Percentiles rank a stretch among this genome's conserved stretches.
Evolutionary conservation across 1,139 yeast genomes (phyloP).

Genomic region (Geotrichum klebahnii): DNA sequence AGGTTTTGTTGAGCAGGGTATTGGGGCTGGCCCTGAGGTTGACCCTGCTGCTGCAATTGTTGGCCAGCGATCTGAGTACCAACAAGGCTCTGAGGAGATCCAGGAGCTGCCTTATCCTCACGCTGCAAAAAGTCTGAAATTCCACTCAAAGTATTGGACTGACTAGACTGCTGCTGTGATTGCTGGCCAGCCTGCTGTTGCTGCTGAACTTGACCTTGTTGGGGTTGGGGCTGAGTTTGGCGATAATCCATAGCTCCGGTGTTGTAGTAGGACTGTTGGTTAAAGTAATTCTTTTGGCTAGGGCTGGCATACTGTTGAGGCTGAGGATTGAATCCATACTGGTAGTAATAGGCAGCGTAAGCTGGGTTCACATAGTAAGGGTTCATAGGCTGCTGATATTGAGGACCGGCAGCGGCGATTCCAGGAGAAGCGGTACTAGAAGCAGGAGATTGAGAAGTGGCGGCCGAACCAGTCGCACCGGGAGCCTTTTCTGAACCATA

Average conservation of each 20-base stretch:
- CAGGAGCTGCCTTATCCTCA: slow-evolving; percentile 32
- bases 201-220: slow-evolving; percentile 1
- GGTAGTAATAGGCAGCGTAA: slow-evolving; percentile 35
- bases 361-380: slow-evolving; percentile 34
- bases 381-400: slow-evolving; percentile 30
- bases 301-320: slow-evolving; percentile 28
- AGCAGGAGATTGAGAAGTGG: slow-evolving; percentile 23
- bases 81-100: slow-evolving; percentile 29
- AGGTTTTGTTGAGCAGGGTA: slow-evolving; percentile 33
- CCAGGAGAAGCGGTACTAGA: slow-evolving; percentile 26
- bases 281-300: slow-evolving; percentile 31
- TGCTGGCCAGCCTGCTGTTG: slow-evolving; percentile 18
- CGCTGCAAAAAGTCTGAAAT: slow-evolving; percentile 21
- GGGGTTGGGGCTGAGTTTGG: slow-evolving; percentile 3
- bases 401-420: slow-evolving; percentile 26
- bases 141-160: slow-evolving; percentile 22
- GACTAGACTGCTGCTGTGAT: slow-evolving; percentile 26
- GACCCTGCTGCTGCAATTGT: slow-evolving; percentile 17
- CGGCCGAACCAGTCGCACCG: slow-evolving; percentile 11
- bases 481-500: slow-evolving; percentile 17
- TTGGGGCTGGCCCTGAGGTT: slow-evolving; percentile 21
- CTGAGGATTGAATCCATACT: slow-evolving; percentile 33
- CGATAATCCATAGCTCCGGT: slow-evolving; percentile 22
- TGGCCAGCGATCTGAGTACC: slow-evolving; percentile 20
- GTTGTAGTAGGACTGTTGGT: slow-evolving; percentile 32